These are phyloP conservation scores for Acanthamoeba lenticulata DNA, from an alignment of 208 protist species.

Conservation along the genomic window DNA sequence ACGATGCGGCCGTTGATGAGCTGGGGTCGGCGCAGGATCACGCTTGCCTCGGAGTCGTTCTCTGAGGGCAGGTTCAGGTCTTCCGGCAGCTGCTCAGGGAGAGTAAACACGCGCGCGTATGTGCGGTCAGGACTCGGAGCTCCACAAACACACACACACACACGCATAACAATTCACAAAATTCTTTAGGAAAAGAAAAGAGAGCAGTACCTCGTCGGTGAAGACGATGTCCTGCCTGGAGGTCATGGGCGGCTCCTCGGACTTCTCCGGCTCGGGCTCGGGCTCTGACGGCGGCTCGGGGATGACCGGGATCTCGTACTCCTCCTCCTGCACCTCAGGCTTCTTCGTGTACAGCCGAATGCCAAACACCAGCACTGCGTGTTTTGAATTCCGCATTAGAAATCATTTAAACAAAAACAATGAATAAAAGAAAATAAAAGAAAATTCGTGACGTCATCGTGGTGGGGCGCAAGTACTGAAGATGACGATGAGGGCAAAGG, in stretches of 20 bases:
- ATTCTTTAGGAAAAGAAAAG: too few species aligned
- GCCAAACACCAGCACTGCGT: not conserved
- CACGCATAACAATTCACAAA: too few species aligned
- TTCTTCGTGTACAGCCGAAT: not conserved
- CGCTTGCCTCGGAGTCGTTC: conserved; percentile 29
- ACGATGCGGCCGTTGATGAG: conserved; percentile 31
- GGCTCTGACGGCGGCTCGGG: not conserved
- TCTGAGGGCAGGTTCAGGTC: conserved; percentile 1
- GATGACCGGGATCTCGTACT: not conserved
- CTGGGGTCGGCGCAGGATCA: not conserved
- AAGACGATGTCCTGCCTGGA: not conserved
- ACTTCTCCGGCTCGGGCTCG: not conserved
- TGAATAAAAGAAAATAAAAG: too few species aligned
- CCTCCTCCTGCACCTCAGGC: not conserved
- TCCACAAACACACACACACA: too few species aligned
- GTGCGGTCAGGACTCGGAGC: too few species aligned
- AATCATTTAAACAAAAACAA: too few species aligned
- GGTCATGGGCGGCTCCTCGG: not conserved
- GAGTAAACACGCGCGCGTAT: too few species aligned
- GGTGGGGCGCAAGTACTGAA: not conserved
- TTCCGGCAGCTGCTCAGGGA: not conserved
- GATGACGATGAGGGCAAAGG: not conserved
- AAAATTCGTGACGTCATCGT: too few species aligned
- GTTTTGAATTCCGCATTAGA: too few species aligned
- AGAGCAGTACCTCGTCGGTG: not conserved